phyloP scores from a whole-genome alignment of 1,284 basidiomycete species.

The Cryptococcus sp. region DNA sequence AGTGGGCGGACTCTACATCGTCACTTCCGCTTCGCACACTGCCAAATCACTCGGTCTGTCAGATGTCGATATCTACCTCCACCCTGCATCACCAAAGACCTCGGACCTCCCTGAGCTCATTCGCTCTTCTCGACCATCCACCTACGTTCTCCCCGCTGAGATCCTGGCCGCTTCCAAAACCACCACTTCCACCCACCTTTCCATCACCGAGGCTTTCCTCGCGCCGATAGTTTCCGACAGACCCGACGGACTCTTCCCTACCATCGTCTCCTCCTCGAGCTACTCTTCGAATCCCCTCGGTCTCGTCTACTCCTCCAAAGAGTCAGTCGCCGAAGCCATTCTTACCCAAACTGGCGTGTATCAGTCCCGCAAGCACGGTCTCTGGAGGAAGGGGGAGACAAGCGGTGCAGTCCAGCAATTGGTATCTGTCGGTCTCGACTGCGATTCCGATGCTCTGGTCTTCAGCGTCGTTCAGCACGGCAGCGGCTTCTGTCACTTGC shows the following conservation, averaged over 20 bases:
- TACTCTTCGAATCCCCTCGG: slow-evolving; percentile 79
- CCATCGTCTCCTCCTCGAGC: slow-evolving; percentile 74
- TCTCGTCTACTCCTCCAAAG: slow-evolving; percentile 92
- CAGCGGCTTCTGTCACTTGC: slow-evolving; percentile 90
- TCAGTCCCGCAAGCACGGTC: slow-evolving; percentile 91
- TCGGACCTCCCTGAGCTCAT: slow-evolving; percentile 59
- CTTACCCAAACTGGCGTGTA: slow-evolving; percentile 89
- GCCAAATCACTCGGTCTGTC: slow-evolving; percentile 72
- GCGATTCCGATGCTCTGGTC: slow-evolving; percentile 89
- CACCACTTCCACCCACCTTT: slow-evolving; percentile 64
- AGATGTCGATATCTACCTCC: slow-evolving; percentile 65
- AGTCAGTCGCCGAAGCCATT: slow-evolving; percentile 86
- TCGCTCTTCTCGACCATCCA: slow-evolving; percentile 68
- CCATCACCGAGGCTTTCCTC: slow-evolving; percentile 82
- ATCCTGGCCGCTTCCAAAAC: slow-evolving; percentile 63
- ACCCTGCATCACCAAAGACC: slow-evolving; percentile 54
- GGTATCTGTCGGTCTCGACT: slow-evolving; percentile 80
- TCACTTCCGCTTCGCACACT: slow-evolving; percentile 56
- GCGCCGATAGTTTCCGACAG: slow-evolving; percentile 82
- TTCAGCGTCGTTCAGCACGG: slow-evolving; percentile 91
- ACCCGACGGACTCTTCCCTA: slow-evolving; percentile 88
- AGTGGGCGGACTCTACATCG: slow-evolving; percentile 35
- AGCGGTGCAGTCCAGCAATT: slow-evolving; percentile 92
- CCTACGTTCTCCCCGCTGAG: slow-evolving; percentile 72
- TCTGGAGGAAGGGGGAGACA: slow-evolving; percentile 97